Evolutionary conservation across 257 asterid genomes (phyloP).

Genomic region (Nicotiana obtusifolia): DNA sequence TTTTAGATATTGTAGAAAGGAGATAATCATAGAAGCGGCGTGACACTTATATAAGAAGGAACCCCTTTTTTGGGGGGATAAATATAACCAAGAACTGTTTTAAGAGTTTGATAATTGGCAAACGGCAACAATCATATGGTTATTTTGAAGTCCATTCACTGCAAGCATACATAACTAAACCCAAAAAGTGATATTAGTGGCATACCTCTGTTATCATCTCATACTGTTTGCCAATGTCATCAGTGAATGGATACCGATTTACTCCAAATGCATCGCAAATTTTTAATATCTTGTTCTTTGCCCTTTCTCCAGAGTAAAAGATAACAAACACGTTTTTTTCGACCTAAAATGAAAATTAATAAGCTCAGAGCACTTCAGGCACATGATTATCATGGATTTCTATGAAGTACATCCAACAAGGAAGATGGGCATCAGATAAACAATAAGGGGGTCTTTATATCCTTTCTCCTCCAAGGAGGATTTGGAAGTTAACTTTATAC

Average conservation of each 20-base stretch:
- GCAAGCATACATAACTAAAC: background rate
- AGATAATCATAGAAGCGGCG: background rate
- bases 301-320: conserved; percentile 64
- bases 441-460: background rate
- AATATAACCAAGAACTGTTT: background rate
- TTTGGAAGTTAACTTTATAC: background rate
- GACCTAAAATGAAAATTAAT: conserved; percentile 33
- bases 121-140: background rate
- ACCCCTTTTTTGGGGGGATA: background rate
- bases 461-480: background rate
- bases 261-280: conserved; percentile 70
- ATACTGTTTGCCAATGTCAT: conserved; percentile 45
- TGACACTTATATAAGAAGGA: background rate
- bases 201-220: conserved; percentile 48
- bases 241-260: conserved; percentile 53
- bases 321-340: conserved; percentile 55
- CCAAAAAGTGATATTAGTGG: background rate
- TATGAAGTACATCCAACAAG: conserved; percentile 1
- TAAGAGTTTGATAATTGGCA: background rate
- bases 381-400: background rate
- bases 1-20: background rate
- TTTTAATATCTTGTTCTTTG: conserved; percentile 49
- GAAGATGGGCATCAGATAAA: background rate
- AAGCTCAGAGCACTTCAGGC: background rate
- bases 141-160: background rate